phyloP scores from a whole-genome alignment of 192 early-diverging fungal genomes.

The Podila verticillata region DNA sequence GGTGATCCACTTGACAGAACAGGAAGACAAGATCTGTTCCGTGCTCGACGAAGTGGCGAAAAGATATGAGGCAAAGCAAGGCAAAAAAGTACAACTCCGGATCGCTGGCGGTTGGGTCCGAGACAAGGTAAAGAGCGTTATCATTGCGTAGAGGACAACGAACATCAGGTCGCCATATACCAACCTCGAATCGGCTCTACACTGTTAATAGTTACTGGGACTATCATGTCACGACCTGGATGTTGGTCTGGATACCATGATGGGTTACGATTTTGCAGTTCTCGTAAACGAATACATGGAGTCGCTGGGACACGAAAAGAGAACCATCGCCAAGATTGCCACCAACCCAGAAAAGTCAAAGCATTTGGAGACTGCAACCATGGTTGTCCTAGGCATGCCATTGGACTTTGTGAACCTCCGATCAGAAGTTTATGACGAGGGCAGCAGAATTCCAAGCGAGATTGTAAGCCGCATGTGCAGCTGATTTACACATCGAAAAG shows the following conservation, averaged over 20 bases:
- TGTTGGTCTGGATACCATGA: slow-evolving; percentile 93
- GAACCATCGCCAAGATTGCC: slow-evolving; percentile 83
- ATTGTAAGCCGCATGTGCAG: slow-evolving; percentile 53
- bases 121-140: slow-evolving; percentile 77
- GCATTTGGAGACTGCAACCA: slow-evolving; percentile 97
- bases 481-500: slow-evolving; percentile 57
- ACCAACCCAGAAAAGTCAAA: slow-evolving; percentile 95
- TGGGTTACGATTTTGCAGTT: slow-evolving; percentile 89
- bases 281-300: slow-evolving; percentile 73
- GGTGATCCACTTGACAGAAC: slow-evolving; percentile 58
- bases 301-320: slow-evolving; percentile 40
- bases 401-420: slow-evolving; percentile 98
- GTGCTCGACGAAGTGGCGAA: slow-evolving; percentile 71
- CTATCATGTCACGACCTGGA: slow-evolving; percentile 91
- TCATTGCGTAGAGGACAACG: background rate
- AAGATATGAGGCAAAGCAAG: slow-evolving; percentile 52
- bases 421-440: slow-evolving; percentile 87
- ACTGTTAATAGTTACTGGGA: slow-evolving; percentile 75
- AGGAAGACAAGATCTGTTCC: slow-evolving; percentile 73
- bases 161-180: too few species aligned
- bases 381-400: slow-evolving; percentile 75
- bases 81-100: slow-evolving; percentile 72
- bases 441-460: slow-evolving; percentile 80
- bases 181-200: too few species aligned
- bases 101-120: slow-evolving; percentile 99